These are phyloP conservation scores for Epichloe aotearoae DNA, from an alignment of 2,329 filamentous ascomycete species.

Conservation along the genomic window DNA sequence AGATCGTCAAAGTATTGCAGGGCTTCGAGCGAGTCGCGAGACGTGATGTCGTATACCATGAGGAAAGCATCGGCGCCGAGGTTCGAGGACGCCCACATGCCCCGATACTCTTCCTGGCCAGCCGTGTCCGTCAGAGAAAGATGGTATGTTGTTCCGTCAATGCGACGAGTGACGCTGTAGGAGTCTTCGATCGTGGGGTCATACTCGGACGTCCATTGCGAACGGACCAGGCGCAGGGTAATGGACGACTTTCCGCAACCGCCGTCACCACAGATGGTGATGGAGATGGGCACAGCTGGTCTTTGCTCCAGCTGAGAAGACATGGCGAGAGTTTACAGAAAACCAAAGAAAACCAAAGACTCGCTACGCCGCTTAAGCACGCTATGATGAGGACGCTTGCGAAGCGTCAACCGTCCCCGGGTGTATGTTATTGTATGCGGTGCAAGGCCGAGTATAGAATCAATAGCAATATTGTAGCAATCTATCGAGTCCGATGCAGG, in stretches of 20 bases:
- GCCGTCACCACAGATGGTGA: slow-evolving; percentile 78
- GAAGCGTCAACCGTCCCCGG: not conserved
- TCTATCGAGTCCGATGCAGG: not conserved
- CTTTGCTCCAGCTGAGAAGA: slow-evolving; percentile 6
- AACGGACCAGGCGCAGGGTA: slow-evolving; percentile 68
- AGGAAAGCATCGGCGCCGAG: slow-evolving; percentile 71
- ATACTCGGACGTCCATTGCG: slow-evolving; percentile 74
- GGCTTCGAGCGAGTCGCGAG: slow-evolving; percentile 50
- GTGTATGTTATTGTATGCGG: not conserved
- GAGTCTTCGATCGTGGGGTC: slow-evolving; percentile 75
- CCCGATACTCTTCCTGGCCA: slow-evolving; percentile 81
- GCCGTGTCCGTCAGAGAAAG: slow-evolving; percentile 72
- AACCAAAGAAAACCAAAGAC: not conserved
- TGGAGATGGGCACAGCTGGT: slow-evolving; percentile 45
- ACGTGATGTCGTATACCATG: slow-evolving; percentile 79
- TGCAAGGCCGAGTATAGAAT: not conserved
- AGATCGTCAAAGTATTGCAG: slow-evolving; percentile 71
- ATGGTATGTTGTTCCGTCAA: slow-evolving; percentile 71
- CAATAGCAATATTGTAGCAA: not conserved
- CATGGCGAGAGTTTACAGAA: not conserved
- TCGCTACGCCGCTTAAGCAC: not conserved
- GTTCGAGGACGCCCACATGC: slow-evolving; percentile 72
- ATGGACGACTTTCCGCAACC: slow-evolving; percentile 79
- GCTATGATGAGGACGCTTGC: not conserved
- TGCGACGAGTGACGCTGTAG: slow-evolving; percentile 67